phyloP scores from a whole-genome alignment of 495 filamentous ascomycete genomes.

The Hypomontagnella submonticulosa region DNA sequence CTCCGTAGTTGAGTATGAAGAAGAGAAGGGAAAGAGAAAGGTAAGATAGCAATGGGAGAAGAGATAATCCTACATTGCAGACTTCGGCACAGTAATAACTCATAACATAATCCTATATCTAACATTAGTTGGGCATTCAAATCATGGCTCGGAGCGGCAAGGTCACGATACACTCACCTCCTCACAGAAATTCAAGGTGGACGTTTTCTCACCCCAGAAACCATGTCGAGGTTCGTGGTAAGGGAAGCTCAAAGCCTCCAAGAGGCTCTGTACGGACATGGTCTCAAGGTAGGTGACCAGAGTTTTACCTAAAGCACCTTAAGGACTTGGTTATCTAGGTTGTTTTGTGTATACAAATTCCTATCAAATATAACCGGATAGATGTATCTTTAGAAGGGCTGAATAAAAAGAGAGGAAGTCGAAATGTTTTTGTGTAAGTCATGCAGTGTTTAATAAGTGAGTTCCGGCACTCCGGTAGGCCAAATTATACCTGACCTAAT shows the following conservation, averaged over 20 bases:
- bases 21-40: background rate
- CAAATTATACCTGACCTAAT: background rate
- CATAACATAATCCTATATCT: slow-evolving; percentile 58
- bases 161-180: slow-evolving; percentile 65
- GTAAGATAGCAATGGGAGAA: background rate
- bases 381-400: slow-evolving; percentile 1
- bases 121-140: no score
- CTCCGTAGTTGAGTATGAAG: slow-evolving; percentile 1
- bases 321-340: background rate
- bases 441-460: slow-evolving; percentile 17
- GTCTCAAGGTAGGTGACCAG: slow-evolving; percentile 9
- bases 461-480: slow-evolving; percentile 34
- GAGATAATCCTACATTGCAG: slow-evolving; percentile 50
- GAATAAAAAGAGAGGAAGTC: slow-evolving; percentile 4
- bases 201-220: slow-evolving; percentile 87
- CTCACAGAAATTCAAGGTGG: slow-evolving; percentile 94
- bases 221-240: slow-evolving; percentile 77
- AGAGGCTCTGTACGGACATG: slow-evolving; percentile 33
- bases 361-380: background rate
- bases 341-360: background rate
- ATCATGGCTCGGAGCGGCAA: no score
- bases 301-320: slow-evolving; percentile 13
- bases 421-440: slow-evolving; percentile 17
- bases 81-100: slow-evolving; percentile 60
- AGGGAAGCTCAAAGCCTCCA: slow-evolving; percentile 62